Conservation (phyloP, 495 filamentous ascomycete genomes). For the Platismatia glauca region DNA sequence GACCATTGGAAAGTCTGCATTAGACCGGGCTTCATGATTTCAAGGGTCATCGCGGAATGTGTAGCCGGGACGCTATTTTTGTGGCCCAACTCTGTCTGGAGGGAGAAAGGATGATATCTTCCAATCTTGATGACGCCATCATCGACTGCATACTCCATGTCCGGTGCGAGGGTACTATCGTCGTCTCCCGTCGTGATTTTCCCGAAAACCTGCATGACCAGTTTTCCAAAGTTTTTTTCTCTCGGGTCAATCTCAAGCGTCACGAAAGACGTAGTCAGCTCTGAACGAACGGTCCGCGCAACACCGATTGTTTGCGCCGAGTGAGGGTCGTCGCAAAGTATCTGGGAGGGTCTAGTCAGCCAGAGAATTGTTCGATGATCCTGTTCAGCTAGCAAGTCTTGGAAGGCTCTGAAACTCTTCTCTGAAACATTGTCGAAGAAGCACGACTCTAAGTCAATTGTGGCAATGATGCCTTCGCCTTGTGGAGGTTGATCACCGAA, state of each 20-base stretch:
- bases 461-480: slow-evolving; percentile 26
- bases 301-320: slow-evolving; percentile 18
- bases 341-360: slow-evolving; percentile 26
- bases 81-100: slow-evolving; percentile 10
- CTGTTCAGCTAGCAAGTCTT: slow-evolving; percentile 24
- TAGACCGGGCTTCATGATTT: neutral
- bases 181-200: slow-evolving; percentile 12
- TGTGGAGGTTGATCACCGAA: slow-evolving; percentile 14
- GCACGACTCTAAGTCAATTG: slow-evolving; percentile 28
- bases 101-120: slow-evolving; percentile 17
- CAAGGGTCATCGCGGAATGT: neutral
- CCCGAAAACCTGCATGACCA: slow-evolving; percentile 7
- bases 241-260: slow-evolving; percentile 12
- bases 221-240: neutral
- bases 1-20: neutral
- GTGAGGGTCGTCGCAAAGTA: slow-evolving; percentile 26
- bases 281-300: slow-evolving; percentile 1
- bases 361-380: slow-evolving; percentile 26
- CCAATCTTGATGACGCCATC: slow-evolving; percentile 11
- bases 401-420: slow-evolving; percentile 30
- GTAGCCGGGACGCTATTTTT: neutral
- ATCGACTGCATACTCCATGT: slow-evolving; percentile 15
- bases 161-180: slow-evolving; percentile 6
- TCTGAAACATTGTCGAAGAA: slow-evolving; percentile 29
- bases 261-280: neutral